These are phyloP conservation scores for Candida caryicola DNA, from an alignment of 805 yeast genomes.

Conservation along the genomic window DNA sequence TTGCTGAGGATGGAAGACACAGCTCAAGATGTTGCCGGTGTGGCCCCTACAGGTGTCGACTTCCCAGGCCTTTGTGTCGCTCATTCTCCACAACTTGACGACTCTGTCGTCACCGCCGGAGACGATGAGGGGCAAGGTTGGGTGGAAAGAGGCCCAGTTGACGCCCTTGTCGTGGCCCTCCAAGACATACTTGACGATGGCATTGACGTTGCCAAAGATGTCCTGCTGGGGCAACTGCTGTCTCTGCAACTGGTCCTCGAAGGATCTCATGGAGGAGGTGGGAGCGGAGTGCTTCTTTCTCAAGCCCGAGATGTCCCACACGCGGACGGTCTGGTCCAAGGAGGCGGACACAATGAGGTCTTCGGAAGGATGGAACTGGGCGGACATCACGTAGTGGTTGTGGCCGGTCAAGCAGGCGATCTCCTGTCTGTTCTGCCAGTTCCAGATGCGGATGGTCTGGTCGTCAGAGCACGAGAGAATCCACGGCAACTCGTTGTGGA, in stretches of 20 bases:
- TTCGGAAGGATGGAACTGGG: conserved; percentile 94
- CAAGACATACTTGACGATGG: conserved; percentile 88
- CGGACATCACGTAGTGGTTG: conserved; percentile 97
- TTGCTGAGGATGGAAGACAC: conserved; percentile 88
- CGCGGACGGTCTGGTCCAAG: conserved; percentile 96
- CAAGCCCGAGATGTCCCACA: conserved; percentile 96
- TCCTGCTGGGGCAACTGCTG: conserved; percentile 82
- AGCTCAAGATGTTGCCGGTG: conserved; percentile 86
- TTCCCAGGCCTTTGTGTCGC: conserved; percentile 98
- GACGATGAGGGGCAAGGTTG: conserved; percentile 89
- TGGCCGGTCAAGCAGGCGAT: conserved; percentile 97
- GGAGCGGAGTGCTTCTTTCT: conserved; percentile 92
- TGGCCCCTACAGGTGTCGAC: conserved; percentile 98
- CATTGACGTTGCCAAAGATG: conserved; percentile 90
- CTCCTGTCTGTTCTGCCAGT: conserved; percentile 98
- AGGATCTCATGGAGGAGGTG: conserved; percentile 46
- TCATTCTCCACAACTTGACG: conserved; percentile 95
- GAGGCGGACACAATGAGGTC: conserved; percentile 95
- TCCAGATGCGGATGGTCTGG: conserved; percentile 98
- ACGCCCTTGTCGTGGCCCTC: conserved; percentile 99
- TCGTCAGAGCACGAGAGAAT: conserved; percentile 94
- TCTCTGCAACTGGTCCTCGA: conserved; percentile 60
- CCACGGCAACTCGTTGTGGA: conserved; percentile 98
- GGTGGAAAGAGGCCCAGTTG: conserved; percentile 98
- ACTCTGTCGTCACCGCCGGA: conserved; percentile 96